Percentiles rank a stretch among this genome's conserved stretches.
Conservation (phyloP, 2,329 filamentous ascomycete genomes). For the Talaromyces sp. region DNA sequence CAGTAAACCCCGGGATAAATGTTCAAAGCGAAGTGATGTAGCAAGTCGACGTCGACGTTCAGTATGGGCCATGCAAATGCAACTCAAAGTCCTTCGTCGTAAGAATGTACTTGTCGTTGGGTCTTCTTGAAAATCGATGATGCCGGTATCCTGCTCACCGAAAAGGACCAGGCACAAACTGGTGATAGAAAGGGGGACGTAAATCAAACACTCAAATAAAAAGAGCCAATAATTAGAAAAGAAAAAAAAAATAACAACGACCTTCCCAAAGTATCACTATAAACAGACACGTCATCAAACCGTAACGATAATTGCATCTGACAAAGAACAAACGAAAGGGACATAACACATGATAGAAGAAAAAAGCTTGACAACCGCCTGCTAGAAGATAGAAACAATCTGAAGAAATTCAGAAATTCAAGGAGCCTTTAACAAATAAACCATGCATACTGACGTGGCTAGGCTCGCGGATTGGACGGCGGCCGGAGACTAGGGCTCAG, state of each 20-base stretch:
- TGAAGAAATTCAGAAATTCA: constrained; percentile 21
- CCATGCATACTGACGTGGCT: neutral
- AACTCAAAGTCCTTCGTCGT: neutral
- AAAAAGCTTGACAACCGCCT: constrained; percentile 30
- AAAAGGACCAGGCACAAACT: constrained; percentile 13
- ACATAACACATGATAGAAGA: constrained; percentile 19
- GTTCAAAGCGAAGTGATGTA: constrained; percentile 15
- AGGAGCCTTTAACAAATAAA: constrained; percentile 14
- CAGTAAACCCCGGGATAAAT: constrained; percentile 22
- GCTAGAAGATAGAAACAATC: constrained; percentile 30
- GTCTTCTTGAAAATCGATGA: neutral
- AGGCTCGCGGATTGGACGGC: neutral
- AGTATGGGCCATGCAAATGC: neutral
- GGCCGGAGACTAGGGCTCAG: constrained; percentile 12
- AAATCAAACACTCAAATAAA: constrained; percentile 17
- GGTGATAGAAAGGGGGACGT: constrained; percentile 14
- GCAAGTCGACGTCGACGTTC: neutral
- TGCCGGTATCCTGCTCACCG: neutral
- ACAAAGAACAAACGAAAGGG: constrained; percentile 12
- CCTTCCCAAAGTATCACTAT: constrained; percentile 23
- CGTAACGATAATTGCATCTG: constrained; percentile 16
- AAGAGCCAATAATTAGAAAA: constrained; percentile 11
- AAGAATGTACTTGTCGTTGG: neutral
- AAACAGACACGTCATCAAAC: constrained; percentile 30
- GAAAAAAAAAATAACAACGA: constrained; percentile 18